Evolutionary conservation across 1,284 basidiomycete genomes (phyloP).

Genomic region (Phaffia rhodozyma): DNA sequence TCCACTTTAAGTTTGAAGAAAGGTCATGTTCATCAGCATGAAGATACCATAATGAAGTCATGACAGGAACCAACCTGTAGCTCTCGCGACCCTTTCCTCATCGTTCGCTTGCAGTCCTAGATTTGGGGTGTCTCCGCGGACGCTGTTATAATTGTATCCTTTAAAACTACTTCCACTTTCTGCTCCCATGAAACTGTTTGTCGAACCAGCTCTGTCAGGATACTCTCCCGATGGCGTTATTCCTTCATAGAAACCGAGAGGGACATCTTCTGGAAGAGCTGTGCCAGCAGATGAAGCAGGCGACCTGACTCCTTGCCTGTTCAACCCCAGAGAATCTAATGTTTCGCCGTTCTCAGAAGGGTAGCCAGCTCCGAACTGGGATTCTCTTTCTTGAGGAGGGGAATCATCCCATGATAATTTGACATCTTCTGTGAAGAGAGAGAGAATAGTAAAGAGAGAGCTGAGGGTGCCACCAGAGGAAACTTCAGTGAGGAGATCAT

Average conservation of each 20-base stretch:
- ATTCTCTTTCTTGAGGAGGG: conserved; percentile 8
- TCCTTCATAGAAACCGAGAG: too few relatives aligned
- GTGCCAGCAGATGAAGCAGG: too few relatives aligned
- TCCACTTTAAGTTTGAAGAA: conserved; percentile 44
- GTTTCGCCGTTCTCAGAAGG: too few relatives aligned
- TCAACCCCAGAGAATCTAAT: not conserved
- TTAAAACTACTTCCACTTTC: too few relatives aligned
- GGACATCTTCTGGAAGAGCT: too few relatives aligned
- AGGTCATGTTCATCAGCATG: too few relatives aligned
- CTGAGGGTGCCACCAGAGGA: conserved; percentile 88
- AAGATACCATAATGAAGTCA: too few relatives aligned
- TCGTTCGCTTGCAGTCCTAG: not conserved
- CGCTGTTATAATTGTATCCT: too few relatives aligned
- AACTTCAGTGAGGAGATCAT: conserved; percentile 86
- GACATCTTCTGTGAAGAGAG: conserved; percentile 91
- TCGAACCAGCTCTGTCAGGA: too few relatives aligned
- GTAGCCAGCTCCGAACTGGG: too few relatives aligned
- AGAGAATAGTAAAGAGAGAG: conserved; percentile 90
- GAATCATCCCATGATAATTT: conserved; percentile 75
- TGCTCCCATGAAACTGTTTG: too few relatives aligned
- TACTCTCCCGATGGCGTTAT: too few relatives aligned
- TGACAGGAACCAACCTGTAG: conserved; percentile 38
- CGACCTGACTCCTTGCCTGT: not conserved
- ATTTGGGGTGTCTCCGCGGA: not conserved
- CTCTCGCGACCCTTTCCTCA: conserved; percentile 54